Percentiles rank a stretch among this genome's conserved stretches.
Evolutionary conservation across 306 rosid genomes (phyloP).

Genomic region (Quercus ilex): DNA sequence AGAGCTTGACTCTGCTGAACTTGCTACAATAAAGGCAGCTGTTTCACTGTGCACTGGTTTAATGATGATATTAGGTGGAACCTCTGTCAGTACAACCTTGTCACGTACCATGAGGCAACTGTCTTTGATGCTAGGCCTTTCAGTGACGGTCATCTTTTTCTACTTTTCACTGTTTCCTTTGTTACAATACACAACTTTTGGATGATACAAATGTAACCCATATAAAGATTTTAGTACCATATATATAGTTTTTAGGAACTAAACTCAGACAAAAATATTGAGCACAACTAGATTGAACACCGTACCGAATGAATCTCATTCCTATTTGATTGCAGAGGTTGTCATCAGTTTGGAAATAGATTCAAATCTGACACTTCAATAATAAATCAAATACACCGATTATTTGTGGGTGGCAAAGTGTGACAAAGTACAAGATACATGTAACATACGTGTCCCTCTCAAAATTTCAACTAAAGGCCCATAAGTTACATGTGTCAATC

Average conservation of each 20-base stretch:
- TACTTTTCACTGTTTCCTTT: neutral
- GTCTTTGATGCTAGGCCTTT: slow-evolving; percentile 33
- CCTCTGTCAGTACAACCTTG: slow-evolving; percentile 38
- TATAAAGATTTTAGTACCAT: neutral
- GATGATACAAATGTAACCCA: neutral
- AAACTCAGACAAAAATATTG: neutral
- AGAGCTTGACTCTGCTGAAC: slow-evolving; percentile 30
- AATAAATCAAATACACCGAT: neutral
- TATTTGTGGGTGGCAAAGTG: neutral
- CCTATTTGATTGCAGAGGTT: neutral
- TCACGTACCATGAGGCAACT: slow-evolving; percentile 44
- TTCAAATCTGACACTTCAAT: neutral
- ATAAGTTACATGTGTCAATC: neutral
- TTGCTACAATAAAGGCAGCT: slow-evolving; percentile 57
- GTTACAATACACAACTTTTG: neutral
- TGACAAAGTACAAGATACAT: neutral
- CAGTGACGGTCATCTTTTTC: slow-evolving; percentile 45
- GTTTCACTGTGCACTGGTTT: slow-evolving; percentile 20
- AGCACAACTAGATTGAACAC: neutral
- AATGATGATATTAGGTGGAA: slow-evolving; percentile 42
- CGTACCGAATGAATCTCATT: neutral
- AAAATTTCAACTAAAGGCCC: neutral
- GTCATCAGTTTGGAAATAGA: neutral
- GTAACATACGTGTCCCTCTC: neutral
- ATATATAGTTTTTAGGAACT: neutral